Evolutionary conservation across 176 grass and related monocot genomes (phyloP).

Genomic region (Panicum miliaceum): DNA sequence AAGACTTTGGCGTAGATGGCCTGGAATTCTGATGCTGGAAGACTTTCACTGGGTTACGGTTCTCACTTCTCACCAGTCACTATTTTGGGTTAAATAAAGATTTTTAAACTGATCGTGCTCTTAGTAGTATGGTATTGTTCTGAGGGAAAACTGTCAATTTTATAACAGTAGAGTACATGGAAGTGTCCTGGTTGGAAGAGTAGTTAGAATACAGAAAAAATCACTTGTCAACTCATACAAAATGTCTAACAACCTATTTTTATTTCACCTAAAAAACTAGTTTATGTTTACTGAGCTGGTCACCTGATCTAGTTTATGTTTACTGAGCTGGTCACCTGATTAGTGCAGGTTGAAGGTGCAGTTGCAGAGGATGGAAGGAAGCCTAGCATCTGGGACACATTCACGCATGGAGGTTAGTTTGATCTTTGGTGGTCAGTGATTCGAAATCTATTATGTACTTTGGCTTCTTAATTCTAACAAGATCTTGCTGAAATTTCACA

Average conservation of each 20-base stretch:
- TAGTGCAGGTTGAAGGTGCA: conserved; percentile 68
- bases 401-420: conserved; percentile 56
- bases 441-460: neutral
- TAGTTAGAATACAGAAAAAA: neutral
- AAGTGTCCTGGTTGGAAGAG: neutral
- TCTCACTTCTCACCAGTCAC: neutral
- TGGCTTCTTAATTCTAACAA: neutral
- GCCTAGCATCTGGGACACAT: conserved; percentile 80
- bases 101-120: neutral
- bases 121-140: neutral
- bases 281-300: neutral
- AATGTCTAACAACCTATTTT: neutral
- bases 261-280: neutral
- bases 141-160: neutral
- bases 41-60: neutral
- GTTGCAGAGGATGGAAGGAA: conserved; percentile 73
- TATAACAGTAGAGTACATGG: neutral
- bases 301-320: conserved; percentile 1
- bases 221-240: neutral
- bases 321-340: conserved; percentile 13
- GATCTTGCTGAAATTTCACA: conserved; percentile 30
- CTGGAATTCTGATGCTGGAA: neutral
- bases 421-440: neutral
- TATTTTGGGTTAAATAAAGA: neutral
- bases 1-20: neutral